Evolutionary conservation across 495 filamentous ascomycete genomes (phyloP).

Genomic region (Barbatosphaeria neglecta): DNA sequence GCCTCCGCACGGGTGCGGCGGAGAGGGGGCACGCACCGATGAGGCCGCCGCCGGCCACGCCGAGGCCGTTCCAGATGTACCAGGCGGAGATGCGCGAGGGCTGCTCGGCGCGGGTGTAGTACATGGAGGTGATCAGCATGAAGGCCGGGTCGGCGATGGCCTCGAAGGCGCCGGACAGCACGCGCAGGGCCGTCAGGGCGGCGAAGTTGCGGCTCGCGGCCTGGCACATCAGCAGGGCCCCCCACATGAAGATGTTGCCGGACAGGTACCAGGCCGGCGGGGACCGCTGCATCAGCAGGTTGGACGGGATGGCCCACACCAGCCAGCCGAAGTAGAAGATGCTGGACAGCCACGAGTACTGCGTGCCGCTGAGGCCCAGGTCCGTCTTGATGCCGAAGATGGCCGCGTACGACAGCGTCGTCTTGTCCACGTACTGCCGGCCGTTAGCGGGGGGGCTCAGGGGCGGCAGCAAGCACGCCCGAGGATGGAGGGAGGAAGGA

Average conservation of each 20-base stretch:
- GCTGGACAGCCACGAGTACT: conserved; percentile 22
- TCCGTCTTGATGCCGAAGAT: conserved; percentile 47
- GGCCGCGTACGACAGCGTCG: conserved; percentile 11
- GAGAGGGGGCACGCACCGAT: too few relatives aligned
- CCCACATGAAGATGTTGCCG: conserved; percentile 48
- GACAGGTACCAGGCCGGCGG: conserved; percentile 50
- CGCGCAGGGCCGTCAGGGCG: conserved; percentile 44
- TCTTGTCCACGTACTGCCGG: conserved; percentile 46
- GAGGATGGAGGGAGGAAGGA: neutral
- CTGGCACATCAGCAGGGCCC: conserved; percentile 40
- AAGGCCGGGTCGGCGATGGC: conserved; percentile 54
- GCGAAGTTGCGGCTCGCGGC: conserved; percentile 30
- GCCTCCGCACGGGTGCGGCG: too few relatives aligned
- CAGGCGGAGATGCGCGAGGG: conserved; percentile 46
- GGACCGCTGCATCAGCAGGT: conserved; percentile 45
- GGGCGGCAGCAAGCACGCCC: neutral
- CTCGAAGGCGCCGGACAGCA: conserved; percentile 51
- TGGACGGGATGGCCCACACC: conserved; percentile 54
- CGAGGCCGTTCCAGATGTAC: conserved; percentile 52
- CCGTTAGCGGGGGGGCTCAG: neutral
- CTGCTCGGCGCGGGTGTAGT: conserved; percentile 53
- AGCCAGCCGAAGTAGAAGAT: conserved; percentile 57
- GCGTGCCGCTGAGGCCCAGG: conserved; percentile 17
- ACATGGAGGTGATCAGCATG: conserved; percentile 50
- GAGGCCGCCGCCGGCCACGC: conserved; percentile 49